A percentile compares a stretch with the other conserved stretches of the same genome.
Conservation (phyloP, 768 basidiomycete genomes). For the Macrolepiota fuliginosa region DNA sequence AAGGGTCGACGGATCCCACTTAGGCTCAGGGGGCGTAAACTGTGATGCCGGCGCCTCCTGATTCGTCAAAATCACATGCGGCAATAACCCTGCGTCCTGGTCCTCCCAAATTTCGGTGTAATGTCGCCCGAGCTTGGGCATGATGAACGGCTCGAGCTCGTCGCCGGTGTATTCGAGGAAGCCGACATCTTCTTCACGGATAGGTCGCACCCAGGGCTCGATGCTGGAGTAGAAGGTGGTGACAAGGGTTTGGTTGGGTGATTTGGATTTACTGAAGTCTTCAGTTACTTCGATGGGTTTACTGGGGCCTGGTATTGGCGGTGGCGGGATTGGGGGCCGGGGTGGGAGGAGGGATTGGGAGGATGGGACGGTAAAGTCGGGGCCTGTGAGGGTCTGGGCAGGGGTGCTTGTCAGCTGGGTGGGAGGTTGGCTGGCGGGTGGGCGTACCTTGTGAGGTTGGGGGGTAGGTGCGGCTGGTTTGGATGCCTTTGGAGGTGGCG, state of each 20-base stretch:
- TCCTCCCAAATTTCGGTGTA: slow-evolving; percentile 95
- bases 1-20: slow-evolving; percentile 84
- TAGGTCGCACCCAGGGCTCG: slow-evolving; percentile 85
- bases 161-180: slow-evolving; percentile 91
- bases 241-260: slow-evolving; percentile 65
- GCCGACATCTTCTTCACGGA: slow-evolving; percentile 95
- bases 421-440: slow-evolving; percentile 8
- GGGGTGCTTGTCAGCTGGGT: background rate
- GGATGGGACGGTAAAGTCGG: slow-evolving; percentile 63
- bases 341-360: slow-evolving; percentile 48
- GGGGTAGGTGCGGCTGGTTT: slow-evolving; percentile 47
- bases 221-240: slow-evolving; percentile 85
- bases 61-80: slow-evolving; percentile 25
- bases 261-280: slow-evolving; percentile 86
- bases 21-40: slow-evolving; percentile 54
- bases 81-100: slow-evolving; percentile 61
- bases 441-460: slow-evolving; percentile 50
- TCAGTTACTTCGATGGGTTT: slow-evolving; percentile 81
- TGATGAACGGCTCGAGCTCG: slow-evolving; percentile 81
- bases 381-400: slow-evolving; percentile 33
- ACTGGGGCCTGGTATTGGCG: slow-evolving; percentile 78
- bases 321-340: slow-evolving; percentile 60
- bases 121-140: slow-evolving; percentile 85
- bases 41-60: slow-evolving; percentile 34
- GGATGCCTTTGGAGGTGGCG: slow-evolving; percentile 48